phyloP scores from a whole-genome alignment of 2,329 filamentous ascomycete genomes.

The Claviceps monticola region DNA sequence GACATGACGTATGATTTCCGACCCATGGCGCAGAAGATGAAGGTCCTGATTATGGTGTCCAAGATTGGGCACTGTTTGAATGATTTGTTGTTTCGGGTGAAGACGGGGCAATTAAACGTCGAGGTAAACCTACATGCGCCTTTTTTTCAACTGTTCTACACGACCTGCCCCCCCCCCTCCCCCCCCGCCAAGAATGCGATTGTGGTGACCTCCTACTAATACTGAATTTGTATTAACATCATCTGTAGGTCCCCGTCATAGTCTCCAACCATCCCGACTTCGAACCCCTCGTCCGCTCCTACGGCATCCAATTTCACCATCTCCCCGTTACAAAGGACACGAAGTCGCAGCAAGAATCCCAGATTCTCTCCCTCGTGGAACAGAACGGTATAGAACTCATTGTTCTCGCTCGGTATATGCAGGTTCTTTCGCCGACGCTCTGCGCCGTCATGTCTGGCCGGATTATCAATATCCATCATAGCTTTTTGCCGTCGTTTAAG shows the following conservation, averaged over 20 bases:
- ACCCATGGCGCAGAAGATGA: conserved; percentile 53
- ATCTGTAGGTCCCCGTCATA: conserved; percentile 47
- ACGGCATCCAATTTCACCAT: conserved; percentile 68
- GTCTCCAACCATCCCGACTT: conserved; percentile 75
- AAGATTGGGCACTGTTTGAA: conserved; percentile 81
- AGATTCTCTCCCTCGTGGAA: conserved; percentile 56
- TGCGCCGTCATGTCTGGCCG: conserved; percentile 69
- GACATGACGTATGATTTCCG: conserved; percentile 59
- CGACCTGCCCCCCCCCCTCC: no score
- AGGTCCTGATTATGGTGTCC: conserved; percentile 77
- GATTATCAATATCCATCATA: conserved; percentile 90
- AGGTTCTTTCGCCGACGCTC: conserved; percentile 61
- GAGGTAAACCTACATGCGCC: conserved; percentile 27
- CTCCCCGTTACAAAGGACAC: conserved; percentile 68
- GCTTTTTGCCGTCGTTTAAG: conserved; percentile 77
- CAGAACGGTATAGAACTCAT: conserved; percentile 62
- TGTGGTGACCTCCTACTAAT: no score
- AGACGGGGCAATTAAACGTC: conserved; percentile 59
- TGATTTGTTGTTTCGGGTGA: conserved; percentile 67
- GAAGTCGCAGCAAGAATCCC: conserved; percentile 57
- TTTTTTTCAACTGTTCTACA: not conserved
- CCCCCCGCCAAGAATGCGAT: no score
- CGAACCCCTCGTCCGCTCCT: conserved; percentile 51
- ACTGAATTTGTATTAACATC: no score
- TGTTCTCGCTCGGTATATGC: conserved; percentile 77